These are phyloP conservation scores for Begonia fuchsioides DNA, from an alignment of 306 rosid genomes.

Conservation along the genomic window DNA sequence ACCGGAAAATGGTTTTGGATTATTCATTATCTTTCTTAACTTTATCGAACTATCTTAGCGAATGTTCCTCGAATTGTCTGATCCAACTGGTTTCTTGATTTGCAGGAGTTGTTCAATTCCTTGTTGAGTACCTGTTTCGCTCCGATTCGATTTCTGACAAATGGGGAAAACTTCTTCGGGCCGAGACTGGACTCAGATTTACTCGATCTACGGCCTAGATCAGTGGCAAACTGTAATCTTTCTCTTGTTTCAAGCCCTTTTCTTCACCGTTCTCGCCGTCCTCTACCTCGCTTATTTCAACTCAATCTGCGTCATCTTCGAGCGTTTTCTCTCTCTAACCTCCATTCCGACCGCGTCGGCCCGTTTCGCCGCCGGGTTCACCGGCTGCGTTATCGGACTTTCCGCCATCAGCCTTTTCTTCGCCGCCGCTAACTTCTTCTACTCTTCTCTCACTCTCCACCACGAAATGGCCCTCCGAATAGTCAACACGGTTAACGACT, in stretches of 20 bases:
- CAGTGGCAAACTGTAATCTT: slow-evolving; percentile 83
- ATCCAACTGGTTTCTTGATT: background rate
- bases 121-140: background rate
- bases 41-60: background rate
- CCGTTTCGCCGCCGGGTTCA: slow-evolving; percentile 75
- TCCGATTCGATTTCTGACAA: background rate
- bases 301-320: slow-evolving; percentile 39
- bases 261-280: slow-evolving; percentile 50
- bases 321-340: slow-evolving; percentile 30
- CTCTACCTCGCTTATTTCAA: slow-evolving; percentile 54
- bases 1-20: background rate
- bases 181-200: slow-evolving; percentile 90
- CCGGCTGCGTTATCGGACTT: slow-evolving; percentile 68
- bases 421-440: slow-evolving; percentile 81
- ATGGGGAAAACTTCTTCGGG: slow-evolving; percentile 58
- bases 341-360: slow-evolving; percentile 36
- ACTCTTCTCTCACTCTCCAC: slow-evolving; percentile 88
- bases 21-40: background rate
- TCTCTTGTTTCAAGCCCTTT: slow-evolving; percentile 58
- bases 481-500: slow-evolving; percentile 63
- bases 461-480: slow-evolving; percentile 83
- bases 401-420: slow-evolving; percentile 74
- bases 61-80: background rate
- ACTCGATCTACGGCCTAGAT: slow-evolving; percentile 82
- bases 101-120: slow-evolving; percentile 10